Evolutionary conservation across 805 yeast species (phyloP).

Genomic region (Ogataea nitratoaversa): DNA sequence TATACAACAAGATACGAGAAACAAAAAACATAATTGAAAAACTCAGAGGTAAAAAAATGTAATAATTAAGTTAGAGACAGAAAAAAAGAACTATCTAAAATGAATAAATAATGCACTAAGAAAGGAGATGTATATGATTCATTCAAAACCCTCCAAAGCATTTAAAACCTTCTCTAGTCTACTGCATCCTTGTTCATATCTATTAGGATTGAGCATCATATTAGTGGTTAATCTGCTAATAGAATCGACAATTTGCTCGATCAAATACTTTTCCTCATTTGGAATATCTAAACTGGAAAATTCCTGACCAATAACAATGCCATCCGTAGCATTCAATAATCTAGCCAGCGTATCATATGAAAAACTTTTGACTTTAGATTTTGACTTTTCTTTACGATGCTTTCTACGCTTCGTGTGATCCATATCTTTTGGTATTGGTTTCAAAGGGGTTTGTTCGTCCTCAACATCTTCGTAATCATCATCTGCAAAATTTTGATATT

Average conservation of each 20-base stretch:
- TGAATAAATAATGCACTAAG: neutral
- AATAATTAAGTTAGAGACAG: neutral
- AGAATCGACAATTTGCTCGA: constrained; percentile 84
- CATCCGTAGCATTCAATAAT: constrained; percentile 53
- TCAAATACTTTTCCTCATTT: constrained; percentile 66
- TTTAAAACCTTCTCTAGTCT: constrained; percentile 78
- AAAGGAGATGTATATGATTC: constrained; percentile 7
- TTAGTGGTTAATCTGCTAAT: constrained; percentile 83
- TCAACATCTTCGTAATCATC: constrained; percentile 20
- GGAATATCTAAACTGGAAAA: constrained; percentile 73
- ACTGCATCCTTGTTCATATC: constrained; percentile 74
- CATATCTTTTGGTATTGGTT: constrained; percentile 1
- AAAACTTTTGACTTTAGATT: constrained; percentile 29
- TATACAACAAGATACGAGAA: no score
- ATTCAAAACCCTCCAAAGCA: constrained; percentile 76
- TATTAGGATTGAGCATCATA: constrained; percentile 79
- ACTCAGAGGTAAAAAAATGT: neutral
- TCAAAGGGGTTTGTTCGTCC: constrained; percentile 3
- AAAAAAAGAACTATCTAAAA: neutral
- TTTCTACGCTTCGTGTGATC: constrained; percentile 1
- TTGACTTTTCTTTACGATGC: constrained; percentile 14
- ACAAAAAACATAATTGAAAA: no score
- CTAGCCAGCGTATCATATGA: constrained; percentile 44
- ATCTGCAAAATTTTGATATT: constrained; percentile 4
- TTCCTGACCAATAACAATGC: constrained; percentile 62